Evolutionary conservation across 2,329 filamentous ascomycete genomes (phyloP), one percentile per base, ranked within the genome.

Genomic region (Periglandula ipomoeae): DNA sequence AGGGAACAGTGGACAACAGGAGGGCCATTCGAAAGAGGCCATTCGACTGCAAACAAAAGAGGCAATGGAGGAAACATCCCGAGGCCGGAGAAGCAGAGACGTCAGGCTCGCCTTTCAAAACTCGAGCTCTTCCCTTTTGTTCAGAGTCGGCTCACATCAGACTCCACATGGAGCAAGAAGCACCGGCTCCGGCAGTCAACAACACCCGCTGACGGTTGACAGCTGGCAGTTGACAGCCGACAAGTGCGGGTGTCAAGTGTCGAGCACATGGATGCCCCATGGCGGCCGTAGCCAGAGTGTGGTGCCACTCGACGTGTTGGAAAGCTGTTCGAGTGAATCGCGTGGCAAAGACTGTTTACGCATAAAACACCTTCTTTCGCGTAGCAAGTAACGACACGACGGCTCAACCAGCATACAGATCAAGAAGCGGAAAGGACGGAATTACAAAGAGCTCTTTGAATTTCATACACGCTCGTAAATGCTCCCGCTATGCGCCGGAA

Each of bases 131-230:
- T 50, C 42, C 48, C 48, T 43, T 49, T 50, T 44, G 26, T 50
- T 50, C 48, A 50, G 44, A 24, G 27, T 40, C 48, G 32, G 23
- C 38, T 50, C 44, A 50, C 27, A 50, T 32, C 4, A n/a, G 27
- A 47, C 44, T 43, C 48, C 37, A 27, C 39, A 42, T 22, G 17
- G 17, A 44, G 47, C 44, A 48, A 48, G 47, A 44, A 26, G 30
- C 26, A 48, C 40, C 34, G 23, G 39, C 23, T 39, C 13, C 24
- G 20, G 26, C 26, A n/a, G 24, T 20, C 27, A 22, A 44, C 19
- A 24, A 34, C 17, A 38, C 34, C 17, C 23, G 17, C 30, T 32
- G 30, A 32, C 30, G 6, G 30, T 8, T 41, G 35, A n/a, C 42
- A 35, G 42, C 47, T 49, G 47, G 42, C 47, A 49, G 47, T 42